Conservation (phyloP, 2,329 filamentous ascomycete species). For the Madurella fahalii region DNA sequence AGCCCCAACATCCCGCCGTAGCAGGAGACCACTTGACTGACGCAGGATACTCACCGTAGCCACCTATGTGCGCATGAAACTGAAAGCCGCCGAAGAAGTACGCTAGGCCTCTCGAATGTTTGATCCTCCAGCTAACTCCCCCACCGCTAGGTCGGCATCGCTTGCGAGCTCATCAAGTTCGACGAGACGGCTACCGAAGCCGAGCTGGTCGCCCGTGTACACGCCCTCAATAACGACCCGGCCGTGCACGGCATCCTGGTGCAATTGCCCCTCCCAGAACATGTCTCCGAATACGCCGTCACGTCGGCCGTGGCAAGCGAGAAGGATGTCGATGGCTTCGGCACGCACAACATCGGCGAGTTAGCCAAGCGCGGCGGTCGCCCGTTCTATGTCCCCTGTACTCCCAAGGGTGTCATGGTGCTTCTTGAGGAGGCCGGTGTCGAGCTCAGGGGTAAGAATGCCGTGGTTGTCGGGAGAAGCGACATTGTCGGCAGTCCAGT, state of each 20-base stretch:
- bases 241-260: constrained; percentile 88
- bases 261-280: constrained; percentile 82
- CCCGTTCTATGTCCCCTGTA: constrained; percentile 90
- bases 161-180: constrained; percentile 80
- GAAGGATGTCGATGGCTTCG: constrained; percentile 98
- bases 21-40: constrained; percentile 9
- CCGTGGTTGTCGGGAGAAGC: constrained; percentile 89
- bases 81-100: constrained; percentile 93
- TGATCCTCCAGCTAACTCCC: no score
- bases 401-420: constrained; percentile 95
- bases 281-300: constrained; percentile 84
- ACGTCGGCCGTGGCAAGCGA: constrained; percentile 88
- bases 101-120: constrained; percentile 17
- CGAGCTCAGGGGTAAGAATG: constrained; percentile 81
- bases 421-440: constrained; percentile 80
- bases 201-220: constrained; percentile 80
- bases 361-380: constrained; percentile 90
- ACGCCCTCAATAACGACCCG: constrained; percentile 79
- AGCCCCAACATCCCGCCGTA: constrained; percentile 19
- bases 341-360: constrained; percentile 90
- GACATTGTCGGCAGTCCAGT: constrained; percentile 97
- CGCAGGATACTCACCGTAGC: constrained; percentile 44
- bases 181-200: constrained; percentile 75
- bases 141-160: constrained; percentile 71
- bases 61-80: constrained; percentile 99